Percentiles rank a stretch among this genome's conserved stretches.
Conservation (phyloP, 2,329 filamentous ascomycete species). For the Curvularia lunata region DNA sequence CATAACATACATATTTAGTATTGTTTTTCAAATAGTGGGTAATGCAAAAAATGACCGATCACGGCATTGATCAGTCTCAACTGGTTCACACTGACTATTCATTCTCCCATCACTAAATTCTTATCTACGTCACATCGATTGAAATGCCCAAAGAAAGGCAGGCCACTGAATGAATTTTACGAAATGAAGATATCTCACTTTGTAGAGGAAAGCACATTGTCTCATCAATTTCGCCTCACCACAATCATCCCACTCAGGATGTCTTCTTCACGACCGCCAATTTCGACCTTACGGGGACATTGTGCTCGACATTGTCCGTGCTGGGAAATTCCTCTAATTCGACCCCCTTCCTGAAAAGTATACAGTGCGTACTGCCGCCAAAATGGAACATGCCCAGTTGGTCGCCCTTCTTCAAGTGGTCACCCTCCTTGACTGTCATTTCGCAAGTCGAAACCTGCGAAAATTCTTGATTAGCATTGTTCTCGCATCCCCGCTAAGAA, state of each 20-base stretch:
- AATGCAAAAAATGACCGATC: no score
- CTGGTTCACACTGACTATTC: no score
- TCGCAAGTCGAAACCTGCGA: slow-evolving; percentile 66
- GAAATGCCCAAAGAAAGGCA: no score
- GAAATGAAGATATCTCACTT: no score
- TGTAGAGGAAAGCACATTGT: no score
- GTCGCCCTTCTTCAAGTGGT: slow-evolving; percentile 72
- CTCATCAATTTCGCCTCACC: neutral
- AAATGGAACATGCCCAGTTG: slow-evolving; percentile 81
- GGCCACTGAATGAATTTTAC: no score
- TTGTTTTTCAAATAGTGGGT: no score
- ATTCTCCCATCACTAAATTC: no score
- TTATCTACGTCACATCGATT: no score
- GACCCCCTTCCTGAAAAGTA: slow-evolving; percentile 68
- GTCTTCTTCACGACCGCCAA: slow-evolving; percentile 43
- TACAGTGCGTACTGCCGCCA: slow-evolving; percentile 73
- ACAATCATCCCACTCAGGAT: neutral
- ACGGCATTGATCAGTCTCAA: no score
- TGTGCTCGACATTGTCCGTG: slow-evolving; percentile 36
- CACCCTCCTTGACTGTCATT: slow-evolving; percentile 70
- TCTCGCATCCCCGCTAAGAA: neutral
- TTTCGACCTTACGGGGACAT: slow-evolving; percentile 48
- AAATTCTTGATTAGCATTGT: neutral
- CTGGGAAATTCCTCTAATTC: slow-evolving; percentile 44
- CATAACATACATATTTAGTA: no score